Evolutionary conservation across 352 stramenopile genomes (phyloP), one percentile per base, ranked within the genome.

Genomic region (Blastocystis sp.): DNA sequence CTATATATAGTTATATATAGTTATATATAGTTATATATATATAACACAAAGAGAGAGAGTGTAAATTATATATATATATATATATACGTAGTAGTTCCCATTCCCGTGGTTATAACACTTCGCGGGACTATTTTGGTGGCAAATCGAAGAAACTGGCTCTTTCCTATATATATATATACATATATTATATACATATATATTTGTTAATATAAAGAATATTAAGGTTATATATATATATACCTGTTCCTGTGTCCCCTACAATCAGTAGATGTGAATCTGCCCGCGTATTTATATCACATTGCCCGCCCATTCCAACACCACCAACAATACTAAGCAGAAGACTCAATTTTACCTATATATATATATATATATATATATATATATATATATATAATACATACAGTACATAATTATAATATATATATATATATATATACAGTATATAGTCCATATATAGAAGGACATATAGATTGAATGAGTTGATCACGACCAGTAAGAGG

Each of bases 81-180:
- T n/a, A 10, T 52, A 19, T n/a, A 62, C 52, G 39, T 83, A 0
- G 78, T 83, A 0, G 78, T 85, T 4, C 76, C 77, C 23, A 85
- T 80, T 0, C 77, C 77, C 4, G 75, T 85, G 4, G 77, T 85
- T n/a, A 85, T 67, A 16, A 83, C 77, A 0, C 75, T 82, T 2
- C 78, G 75, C 13, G 76, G 77, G 45, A 75, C 81, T 10, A 85
- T 49, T 46, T 82, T 75, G 2, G 75, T 77, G 0, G 76, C 79
- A 54, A 83, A 85, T 2, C 77, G 75, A 2, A 83, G 65, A 25
- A 83, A 80, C 46, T 85, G 78, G 11, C 77, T 83, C 52, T 85
- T 85, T 11, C 78, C 77, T 55, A 30, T 44, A 0, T 21, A 35
- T 13, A 43, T 54, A 44, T 83, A 77, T 3, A 75, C 78, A 19